Percentiles rank a stretch among this genome's conserved stretches.
phyloP scores from a whole-genome alignment of 306 rosid genomes.

The Prunus salicina region DNA sequence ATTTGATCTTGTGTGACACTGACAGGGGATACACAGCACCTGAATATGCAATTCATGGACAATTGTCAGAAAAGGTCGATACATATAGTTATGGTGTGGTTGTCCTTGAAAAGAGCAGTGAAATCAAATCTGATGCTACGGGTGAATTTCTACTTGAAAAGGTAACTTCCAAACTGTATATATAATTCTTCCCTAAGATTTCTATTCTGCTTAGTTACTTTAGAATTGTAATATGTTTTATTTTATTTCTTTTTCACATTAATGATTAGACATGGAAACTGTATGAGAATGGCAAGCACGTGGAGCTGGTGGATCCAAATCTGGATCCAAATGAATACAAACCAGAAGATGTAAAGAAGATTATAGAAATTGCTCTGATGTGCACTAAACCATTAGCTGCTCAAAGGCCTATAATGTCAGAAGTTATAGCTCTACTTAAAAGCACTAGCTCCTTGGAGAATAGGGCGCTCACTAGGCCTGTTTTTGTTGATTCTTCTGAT shows the following conservation, averaged over 20 bases:
- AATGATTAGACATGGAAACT: conserved; percentile 53
- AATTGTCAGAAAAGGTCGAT: conserved; percentile 67
- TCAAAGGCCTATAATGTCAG: conserved; percentile 66
- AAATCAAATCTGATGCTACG: conserved; percentile 31
- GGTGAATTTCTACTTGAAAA: conserved; percentile 63
- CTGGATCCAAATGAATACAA: conserved; percentile 44
- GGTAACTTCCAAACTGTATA: conserved; percentile 26
- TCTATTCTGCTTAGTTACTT: not conserved
- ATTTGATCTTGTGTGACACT: conserved; percentile 2
- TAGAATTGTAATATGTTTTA: not conserved
- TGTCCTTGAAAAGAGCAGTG: conserved; percentile 53
- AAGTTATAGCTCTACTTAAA: conserved; percentile 39
- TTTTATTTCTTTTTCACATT: not conserved
- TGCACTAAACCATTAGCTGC: conserved; percentile 60
- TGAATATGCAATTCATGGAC: conserved; percentile 74
- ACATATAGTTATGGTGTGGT: conserved; percentile 71
- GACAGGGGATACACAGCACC: conserved; percentile 68
- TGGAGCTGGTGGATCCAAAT: conserved; percentile 43
- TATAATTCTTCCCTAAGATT: not conserved
- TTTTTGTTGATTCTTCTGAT: conserved; percentile 49
- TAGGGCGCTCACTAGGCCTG: conserved; percentile 47
- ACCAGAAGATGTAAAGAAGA: conserved; percentile 48
- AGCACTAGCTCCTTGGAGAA: no score
- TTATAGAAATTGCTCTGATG: conserved; percentile 46
- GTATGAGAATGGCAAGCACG: conserved; percentile 37